Evolutionary conservation across 225 moss, liverwort and hornwort species (phyloP), one percentile per base, ranked within the genome.

Genomic region (Physcomitrellopsis africana): DNA sequence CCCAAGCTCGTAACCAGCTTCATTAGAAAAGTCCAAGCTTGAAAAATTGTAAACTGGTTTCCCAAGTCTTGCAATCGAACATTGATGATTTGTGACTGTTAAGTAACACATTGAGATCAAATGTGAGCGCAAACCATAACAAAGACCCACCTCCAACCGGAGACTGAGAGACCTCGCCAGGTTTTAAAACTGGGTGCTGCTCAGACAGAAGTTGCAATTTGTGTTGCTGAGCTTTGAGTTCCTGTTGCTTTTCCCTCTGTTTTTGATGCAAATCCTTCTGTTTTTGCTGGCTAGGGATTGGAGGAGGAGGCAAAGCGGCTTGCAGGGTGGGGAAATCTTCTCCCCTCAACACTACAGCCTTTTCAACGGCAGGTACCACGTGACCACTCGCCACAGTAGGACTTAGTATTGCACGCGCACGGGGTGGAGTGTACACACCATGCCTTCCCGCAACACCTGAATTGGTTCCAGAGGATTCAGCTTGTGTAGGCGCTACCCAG

Each of bases 311-410:
- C 72, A 99, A 86, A 72, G 99, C 88, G 16, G 99, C 99, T 82
- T 99, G 99, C 20, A 99, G 84, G 49, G 95, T 93, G 22, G 99
- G 99, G 82, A 99, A 99, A 74, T 99, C 99, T 78, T 99, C 99
- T 45, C 99, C 99, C 78, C 99, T 82, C 72, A 99, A 85, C 37
- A 99, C 93, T 63, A 99, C 99, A 70, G 90, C 99, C 85, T 95
- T 99, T 77, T 89, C 93, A 56, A 92, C 82, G 69, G 79, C 78
- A 72, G 76, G 63, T 18, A 78, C 83, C 51, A 81, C 77, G n/a
- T 85, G 89, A 68, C 81, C 85, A 74, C 57, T 65, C 22, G 78
- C 55, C 22, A 76, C 79, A 65, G 82, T 68, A 60, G 77, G 77
- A 76, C 72, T 66, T 81, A 90, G 99, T 80, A 91, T 82, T 26